These are phyloP conservation scores for Gonapodya prolifera DNA, from an alignment of 192 early-diverging fungal species.

Conservation along the genomic window DNA sequence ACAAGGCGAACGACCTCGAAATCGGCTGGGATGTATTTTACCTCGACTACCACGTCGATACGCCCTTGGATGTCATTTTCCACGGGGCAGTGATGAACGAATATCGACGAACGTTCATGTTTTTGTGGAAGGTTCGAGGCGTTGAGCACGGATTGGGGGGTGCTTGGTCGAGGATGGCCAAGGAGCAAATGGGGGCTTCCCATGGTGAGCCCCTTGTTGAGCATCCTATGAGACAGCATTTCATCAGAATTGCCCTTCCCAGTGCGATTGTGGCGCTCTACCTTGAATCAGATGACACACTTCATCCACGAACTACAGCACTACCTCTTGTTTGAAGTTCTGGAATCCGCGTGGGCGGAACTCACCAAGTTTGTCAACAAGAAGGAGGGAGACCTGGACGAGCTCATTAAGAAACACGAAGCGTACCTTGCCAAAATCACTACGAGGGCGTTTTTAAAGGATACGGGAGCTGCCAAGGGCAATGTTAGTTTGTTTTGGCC, in stretches of 20 bases:
- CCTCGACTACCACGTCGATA: slow-evolving; percentile 70
- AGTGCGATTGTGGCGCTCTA: slow-evolving; percentile 53
- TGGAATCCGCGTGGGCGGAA: neutral
- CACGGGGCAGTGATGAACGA: slow-evolving; percentile 54
- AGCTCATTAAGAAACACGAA: neutral
- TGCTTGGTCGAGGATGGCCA: slow-evolving; percentile 41
- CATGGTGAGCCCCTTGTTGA: slow-evolving; percentile 10
- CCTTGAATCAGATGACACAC: slow-evolving; percentile 81
- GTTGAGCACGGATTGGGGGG: slow-evolving; percentile 63
- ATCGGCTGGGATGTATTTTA: slow-evolving; percentile 87
- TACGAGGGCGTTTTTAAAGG: neutral
- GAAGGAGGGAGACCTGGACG: neutral
- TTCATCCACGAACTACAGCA: slow-evolving; percentile 89
- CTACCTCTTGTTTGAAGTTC: slow-evolving; percentile 81
- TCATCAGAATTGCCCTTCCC: slow-evolving; percentile 18
- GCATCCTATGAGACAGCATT: slow-evolving; percentile 10
- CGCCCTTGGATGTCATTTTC: slow-evolving; percentile 78
- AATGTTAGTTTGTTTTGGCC: neutral
- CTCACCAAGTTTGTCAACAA: neutral
- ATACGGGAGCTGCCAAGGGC: neutral
- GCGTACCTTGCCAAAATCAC: neutral
- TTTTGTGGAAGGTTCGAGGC: slow-evolving; percentile 80
- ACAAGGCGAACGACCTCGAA: slow-evolving; percentile 31
- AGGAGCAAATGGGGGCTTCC: neutral
- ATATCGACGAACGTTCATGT: slow-evolving; percentile 74